phyloP scores from a whole-genome alignment of 305 asterid species.

The Ajuga reptans region DNA sequence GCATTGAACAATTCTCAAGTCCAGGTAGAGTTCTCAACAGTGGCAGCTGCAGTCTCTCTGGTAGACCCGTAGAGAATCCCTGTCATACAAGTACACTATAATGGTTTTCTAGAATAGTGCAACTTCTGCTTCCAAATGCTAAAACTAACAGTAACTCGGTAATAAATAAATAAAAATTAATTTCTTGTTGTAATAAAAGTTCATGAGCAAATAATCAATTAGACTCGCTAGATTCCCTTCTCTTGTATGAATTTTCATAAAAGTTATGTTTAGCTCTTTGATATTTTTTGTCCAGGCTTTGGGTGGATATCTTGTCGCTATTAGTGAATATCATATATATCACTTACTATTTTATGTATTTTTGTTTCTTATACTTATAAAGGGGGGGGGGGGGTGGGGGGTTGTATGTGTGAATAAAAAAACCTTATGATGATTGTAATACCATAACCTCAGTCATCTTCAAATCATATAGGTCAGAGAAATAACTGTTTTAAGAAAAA shows the following conservation, averaged over 20 bases:
- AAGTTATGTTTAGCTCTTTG: not conserved
- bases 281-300: not conserved
- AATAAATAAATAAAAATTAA: not conserved
- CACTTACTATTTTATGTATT: not conserved
- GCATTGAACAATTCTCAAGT: constrained; percentile 92
- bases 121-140: constrained; percentile 15
- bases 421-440: too few relatives aligned
- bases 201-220: not conserved
- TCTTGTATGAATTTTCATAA: not conserved
- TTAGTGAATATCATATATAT: not conserved
- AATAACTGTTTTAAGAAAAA: too few relatives aligned
- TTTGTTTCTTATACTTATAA: too few relatives aligned
- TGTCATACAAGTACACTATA: constrained; percentile 26
- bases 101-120: not conserved
- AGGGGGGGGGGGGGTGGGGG: too few relatives aligned
- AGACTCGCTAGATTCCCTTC: not conserved
- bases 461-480: too few relatives aligned
- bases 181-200: not conserved
- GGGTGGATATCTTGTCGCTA: not conserved
- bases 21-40: constrained; percentile 92
- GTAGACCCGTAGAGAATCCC: constrained; percentile 99
- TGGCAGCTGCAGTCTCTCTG: constrained; percentile 93
- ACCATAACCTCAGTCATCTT: too few relatives aligned
- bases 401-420: too few relatives aligned
- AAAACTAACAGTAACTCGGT: not conserved